Conservation (phyloP, 2,329 filamentous ascomycete species). For the Aspergillus transmontanensis region DNA sequence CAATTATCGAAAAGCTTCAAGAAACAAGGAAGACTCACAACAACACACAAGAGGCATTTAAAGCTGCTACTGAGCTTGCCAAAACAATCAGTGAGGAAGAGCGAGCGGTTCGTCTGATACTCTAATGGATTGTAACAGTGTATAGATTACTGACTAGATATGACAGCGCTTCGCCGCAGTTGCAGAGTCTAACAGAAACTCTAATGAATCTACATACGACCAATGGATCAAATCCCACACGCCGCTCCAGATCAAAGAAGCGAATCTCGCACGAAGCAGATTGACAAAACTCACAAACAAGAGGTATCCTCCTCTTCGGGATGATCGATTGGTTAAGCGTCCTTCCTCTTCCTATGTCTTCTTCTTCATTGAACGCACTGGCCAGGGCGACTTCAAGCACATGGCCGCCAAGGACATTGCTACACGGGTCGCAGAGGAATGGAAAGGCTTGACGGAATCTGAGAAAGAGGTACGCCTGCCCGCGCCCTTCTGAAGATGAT, state of each 20-base stretch:
- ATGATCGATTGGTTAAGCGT: constrained; percentile 57
- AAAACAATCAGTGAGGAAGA: constrained; percentile 23
- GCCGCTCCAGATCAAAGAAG: constrained; percentile 58
- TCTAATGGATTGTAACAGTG: not conserved
- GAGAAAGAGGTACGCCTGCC: constrained; percentile 40
- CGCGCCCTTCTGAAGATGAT: not conserved
- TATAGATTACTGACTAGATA: constrained; percentile 10
- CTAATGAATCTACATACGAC: constrained; percentile 49
- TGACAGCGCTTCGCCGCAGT: constrained; percentile 57
- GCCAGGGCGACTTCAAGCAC: constrained; percentile 54
- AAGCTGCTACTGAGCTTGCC: constrained; percentile 17
- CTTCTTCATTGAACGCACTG: constrained; percentile 50
- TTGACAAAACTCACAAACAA: constrained; percentile 30
- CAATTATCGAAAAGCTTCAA: constrained; percentile 23
- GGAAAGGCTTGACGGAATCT: constrained; percentile 28
- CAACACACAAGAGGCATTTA: constrained; percentile 21
- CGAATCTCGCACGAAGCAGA: constrained; percentile 60
- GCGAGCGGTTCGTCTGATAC: constrained; percentile 23
- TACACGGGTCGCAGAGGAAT: constrained; percentile 24
- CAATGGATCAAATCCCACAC: constrained; percentile 60
- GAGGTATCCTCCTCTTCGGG: constrained; percentile 43
- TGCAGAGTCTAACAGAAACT: constrained; percentile 50
- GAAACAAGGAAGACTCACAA: constrained; percentile 11
- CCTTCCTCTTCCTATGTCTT: constrained; percentile 41
- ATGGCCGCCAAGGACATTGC: constrained; percentile 43